phyloP scores from a whole-genome alignment of 2,329 filamentous ascomycete genomes.

The Penicillium sp. region DNA sequence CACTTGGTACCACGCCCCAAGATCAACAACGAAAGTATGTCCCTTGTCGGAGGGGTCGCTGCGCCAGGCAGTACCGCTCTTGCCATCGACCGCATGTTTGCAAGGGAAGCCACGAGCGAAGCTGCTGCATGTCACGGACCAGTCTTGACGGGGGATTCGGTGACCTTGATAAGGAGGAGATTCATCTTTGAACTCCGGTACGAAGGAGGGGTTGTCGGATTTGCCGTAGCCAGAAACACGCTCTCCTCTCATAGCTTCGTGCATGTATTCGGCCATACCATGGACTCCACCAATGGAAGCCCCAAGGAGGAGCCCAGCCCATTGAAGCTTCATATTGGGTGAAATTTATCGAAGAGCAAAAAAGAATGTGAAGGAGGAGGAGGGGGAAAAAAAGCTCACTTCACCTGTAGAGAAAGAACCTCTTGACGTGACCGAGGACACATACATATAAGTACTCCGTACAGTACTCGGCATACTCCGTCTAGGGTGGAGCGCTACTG shows the following conservation, averaged over 20 bases:
- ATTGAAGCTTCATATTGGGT: constrained; percentile 7
- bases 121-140: constrained; percentile 15
- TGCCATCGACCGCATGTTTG: constrained; percentile 6
- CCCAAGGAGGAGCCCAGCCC: constrained; percentile 7
- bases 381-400: neutral
- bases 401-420: neutral
- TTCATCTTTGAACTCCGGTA: constrained; percentile 8
- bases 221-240: constrained; percentile 9
- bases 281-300: constrained; percentile 6
- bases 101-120: constrained; percentile 1
- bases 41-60: constrained; percentile 6
- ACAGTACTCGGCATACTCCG: neutral
- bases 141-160: constrained; percentile 11
- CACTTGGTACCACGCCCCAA: constrained; percentile 6
- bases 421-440: neutral
- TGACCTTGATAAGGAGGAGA: constrained; percentile 15
- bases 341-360: neutral
- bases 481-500: neutral
- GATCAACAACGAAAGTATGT: constrained; percentile 4
- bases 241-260: constrained; percentile 7
- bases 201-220: neutral
- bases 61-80: constrained; percentile 3
- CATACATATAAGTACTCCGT: neutral
- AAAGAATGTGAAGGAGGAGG: neutral
- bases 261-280: constrained; percentile 9